Base-by-base conservation (phyloP, 2,329 filamentous ascomycete genomes). In the Neobulgaria alba region DNA sequence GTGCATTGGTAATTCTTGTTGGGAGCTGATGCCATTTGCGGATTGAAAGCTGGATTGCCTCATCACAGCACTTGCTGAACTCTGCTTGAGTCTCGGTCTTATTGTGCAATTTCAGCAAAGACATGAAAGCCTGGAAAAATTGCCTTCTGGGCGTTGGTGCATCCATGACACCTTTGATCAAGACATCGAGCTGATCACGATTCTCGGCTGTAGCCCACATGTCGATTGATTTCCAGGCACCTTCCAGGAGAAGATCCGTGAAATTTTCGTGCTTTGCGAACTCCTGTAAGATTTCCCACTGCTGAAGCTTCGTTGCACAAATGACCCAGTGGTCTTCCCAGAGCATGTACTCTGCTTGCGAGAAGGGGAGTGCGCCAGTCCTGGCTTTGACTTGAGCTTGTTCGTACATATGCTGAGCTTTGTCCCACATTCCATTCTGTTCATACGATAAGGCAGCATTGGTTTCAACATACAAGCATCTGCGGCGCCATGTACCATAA, bases 271-370 rank as follows among this genome's bases (percentile, higher is more conserved):
- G 92, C 64, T 98, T 98, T 3, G 92, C 89, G 57, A 96, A 96
- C 55, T 99, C 93, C 47, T 88, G 87, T 23, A 99, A 65, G 42
- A 99, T 90, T 55, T 99, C 92, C 92, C 92, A 99, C 59, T 98
- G 93, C 61, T 98, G 93, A 33, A 99, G 72, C 65, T 98, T 98
- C 65, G 96, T 88, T 0, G 90, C 92, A 61, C 92, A 98, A 36
- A 95, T 74, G 31, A 98, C 82, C 92, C 92, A 99, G 55, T 98
- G 93, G 58, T 99, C 92, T 64, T 99, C 92, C 92, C 92, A 99
- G 1, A 99, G 75, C 77, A 94, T 95, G 64, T 99, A 99, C 63
- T 99, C 92, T 21, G 82, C 88, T 55, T 93, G 85, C 1, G 90
- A 95, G 62, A 95, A 96, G 0, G 92, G 90, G 46, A 96, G 79